Evolutionary conservation across 208 protist species (phyloP).

Genomic region (Acanthamoeba castellanii): DNA sequence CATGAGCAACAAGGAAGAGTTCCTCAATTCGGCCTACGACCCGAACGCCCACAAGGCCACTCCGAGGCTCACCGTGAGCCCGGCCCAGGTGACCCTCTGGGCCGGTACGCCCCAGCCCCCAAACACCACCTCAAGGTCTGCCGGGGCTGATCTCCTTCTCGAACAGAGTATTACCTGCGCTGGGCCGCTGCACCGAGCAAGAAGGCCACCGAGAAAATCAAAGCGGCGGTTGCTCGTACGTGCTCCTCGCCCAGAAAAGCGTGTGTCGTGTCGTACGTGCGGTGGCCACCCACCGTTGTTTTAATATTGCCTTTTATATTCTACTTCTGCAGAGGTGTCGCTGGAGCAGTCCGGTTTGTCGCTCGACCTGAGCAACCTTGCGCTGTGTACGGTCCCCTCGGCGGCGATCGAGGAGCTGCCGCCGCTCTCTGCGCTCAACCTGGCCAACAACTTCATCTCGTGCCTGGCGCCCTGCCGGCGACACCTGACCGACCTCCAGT

Average conservation of each 20-base stretch:
- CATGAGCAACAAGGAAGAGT: background rate
- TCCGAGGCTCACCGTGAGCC: background rate
- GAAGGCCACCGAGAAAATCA: background rate
- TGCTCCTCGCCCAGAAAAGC: background rate
- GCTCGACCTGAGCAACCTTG: background rate
- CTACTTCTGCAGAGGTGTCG: background rate
- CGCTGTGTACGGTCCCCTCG: background rate
- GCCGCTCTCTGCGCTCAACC: background rate
- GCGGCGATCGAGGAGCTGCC: background rate
- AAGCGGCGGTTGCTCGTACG: background rate
- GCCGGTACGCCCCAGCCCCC: background rate
- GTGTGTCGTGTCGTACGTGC: background rate
- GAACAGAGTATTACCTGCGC: slow-evolving; percentile 15
- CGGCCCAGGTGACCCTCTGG: slow-evolving; percentile 4
- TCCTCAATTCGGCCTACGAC: background rate
- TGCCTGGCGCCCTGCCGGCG: background rate
- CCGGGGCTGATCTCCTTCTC: background rate
- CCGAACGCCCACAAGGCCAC: background rate
- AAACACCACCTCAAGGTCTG: background rate
- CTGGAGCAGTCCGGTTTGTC: background rate
- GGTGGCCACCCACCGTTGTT: background rate
- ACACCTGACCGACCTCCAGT: background rate
- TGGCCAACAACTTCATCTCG: slow-evolving; percentile 30
- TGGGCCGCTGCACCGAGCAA: background rate
- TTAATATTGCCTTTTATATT: background rate